phyloP scores from a whole-genome alignment of 78 protist species.

The Bigelowiella natans region DNA sequence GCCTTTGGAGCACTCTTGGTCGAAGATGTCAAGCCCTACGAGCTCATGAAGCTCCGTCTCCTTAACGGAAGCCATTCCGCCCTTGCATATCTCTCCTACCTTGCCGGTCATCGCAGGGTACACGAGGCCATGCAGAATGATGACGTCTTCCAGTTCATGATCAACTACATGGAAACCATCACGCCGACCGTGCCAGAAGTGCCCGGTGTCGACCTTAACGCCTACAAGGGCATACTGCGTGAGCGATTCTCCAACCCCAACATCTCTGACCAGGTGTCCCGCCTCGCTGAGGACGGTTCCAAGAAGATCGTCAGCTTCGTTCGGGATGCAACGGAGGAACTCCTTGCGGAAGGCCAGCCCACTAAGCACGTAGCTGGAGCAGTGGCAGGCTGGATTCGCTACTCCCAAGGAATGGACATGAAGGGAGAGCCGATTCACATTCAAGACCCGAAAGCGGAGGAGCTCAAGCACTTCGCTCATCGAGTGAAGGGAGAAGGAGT shows the following conservation, averaged over 20 bases:
- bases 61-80: background rate
- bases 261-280: background rate
- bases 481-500: background rate
- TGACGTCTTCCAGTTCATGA: background rate
- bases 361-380: background rate
- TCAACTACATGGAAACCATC: background rate
- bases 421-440: background rate
- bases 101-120: background rate
- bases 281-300: constrained; percentile 2
- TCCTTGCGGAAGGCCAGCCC: background rate
- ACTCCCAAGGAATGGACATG: background rate
- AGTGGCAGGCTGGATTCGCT: background rate
- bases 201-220: constrained; percentile 5
- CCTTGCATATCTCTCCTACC: background rate
- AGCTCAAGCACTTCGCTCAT: background rate
- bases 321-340: background rate
- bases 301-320: background rate
- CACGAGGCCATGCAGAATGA: background rate
- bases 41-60: background rate
- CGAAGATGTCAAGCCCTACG: background rate
- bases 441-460: background rate
- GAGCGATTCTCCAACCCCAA: background rate
- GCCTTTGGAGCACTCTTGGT: background rate
- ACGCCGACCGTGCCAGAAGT: background rate
- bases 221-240: background rate